Base-by-base conservation (phyloP, 2,329 filamentous ascomycete species). In the Phialophora verrucosa region DNA sequence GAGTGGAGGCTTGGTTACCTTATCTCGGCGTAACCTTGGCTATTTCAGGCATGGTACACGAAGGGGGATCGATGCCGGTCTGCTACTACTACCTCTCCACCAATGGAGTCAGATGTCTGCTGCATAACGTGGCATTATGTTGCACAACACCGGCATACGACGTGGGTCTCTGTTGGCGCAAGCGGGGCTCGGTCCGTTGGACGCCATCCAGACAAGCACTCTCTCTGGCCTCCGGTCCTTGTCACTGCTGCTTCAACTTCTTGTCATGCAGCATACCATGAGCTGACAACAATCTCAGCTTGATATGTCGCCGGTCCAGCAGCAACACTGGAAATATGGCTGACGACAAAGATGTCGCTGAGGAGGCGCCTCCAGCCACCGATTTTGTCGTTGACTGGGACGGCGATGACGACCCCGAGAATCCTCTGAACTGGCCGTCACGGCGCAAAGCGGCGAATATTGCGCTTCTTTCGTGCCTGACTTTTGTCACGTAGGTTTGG, bases 371-470 rank as follows among this genome's bases (percentile, higher is more conserved):
- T 54, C 20, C 62, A 35, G 53, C n/a, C 14, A 53, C 29, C n/a
- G 35, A 57, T 10, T 47, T 49, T 11, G 25, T 67, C 47, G 76
- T 81, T 14, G 76, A 72, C 17, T 83, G 87, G 85, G 78, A 83
- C 50, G 85, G 85, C 0, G 83, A 84, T 4, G 79, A 87, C 59
- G 81, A 83, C 63, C 79, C 79, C 0, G 74, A 75, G 2, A 82
- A 82, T 50, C 81, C 81, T 0, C 78, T 79, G 63, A 87, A 88
- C 75, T 90, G 87, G 86, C 67, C 80, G 0, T 76, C 76, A n/a
- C 77, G 75, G 42, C 83, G 81, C 73, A 89, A 88, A 75, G 89
- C 86, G 87, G 76, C 76, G 1, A 82, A 82, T 20, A 83, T 85
- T 2, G 77, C 85, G 42, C 78, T 86, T 62, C 78, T 88, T 32